Conservation (phyloP, 2,329 filamentous ascomycete species). For the Colletotrichum tanaceti region DNA sequence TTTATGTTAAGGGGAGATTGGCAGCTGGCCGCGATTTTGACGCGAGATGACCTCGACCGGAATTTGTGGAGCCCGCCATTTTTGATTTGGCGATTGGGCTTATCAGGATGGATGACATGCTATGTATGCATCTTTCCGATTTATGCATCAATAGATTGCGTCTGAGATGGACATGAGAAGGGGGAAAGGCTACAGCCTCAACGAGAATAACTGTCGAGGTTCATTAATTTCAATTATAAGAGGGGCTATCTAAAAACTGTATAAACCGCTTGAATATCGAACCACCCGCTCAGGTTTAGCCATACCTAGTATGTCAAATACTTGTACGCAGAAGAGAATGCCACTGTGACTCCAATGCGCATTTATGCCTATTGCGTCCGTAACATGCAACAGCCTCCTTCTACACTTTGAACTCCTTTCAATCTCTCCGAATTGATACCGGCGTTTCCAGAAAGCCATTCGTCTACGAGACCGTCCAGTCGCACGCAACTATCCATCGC, state of each 20-base stretch:
- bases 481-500: slow-evolving; percentile 53
- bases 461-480: slow-evolving; percentile 46
- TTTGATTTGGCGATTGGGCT: neutral
- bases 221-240: too few relatives aligned
- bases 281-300: too few relatives aligned
- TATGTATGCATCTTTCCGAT: neutral
- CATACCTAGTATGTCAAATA: too few relatives aligned
- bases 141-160: neutral
- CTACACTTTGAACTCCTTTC: too few relatives aligned
- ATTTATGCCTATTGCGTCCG: neutral
- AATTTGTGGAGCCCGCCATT: neutral
- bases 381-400: too few relatives aligned
- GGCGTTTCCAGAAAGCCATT: neutral
- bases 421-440: neutral
- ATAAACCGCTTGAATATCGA: too few relatives aligned
- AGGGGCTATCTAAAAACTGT: too few relatives aligned
- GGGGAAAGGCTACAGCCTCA: too few relatives aligned
- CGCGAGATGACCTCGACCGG: neutral
- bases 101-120: neutral
- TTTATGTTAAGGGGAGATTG: neutral
- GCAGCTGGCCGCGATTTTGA: neutral
- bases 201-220: too few relatives aligned
- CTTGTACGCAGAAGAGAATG: too few relatives aligned
- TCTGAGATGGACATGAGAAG: too few relatives aligned
- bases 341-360: neutral